Base-by-base conservation (phyloP, 2,329 filamentous ascomycete genomes). In the Cladophialophora exuberans region DNA sequence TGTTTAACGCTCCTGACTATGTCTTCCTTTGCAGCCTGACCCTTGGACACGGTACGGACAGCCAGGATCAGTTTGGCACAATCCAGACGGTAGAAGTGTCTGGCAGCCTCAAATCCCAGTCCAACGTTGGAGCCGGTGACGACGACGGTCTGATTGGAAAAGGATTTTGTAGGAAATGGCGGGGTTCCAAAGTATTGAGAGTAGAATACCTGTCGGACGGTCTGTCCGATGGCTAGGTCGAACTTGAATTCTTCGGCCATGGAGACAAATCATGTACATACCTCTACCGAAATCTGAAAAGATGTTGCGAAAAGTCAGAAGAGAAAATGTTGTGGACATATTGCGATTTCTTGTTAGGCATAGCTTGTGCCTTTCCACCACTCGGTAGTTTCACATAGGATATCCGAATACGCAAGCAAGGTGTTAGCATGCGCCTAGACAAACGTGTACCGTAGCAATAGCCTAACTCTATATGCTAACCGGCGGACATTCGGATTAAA, bases 91-190 rank as follows among this genome's bases (percentile, higher is more conserved):
- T 73, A 70, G 36, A 77, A 69, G 57, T 79, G 75, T 1, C 67
- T 67, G 1, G 73, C 72, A 4, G 76, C 73, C 65, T 80, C 75
- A 39, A 72, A 68, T 11, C 78, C 78, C 0, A 80, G 70, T 2
- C 77, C 77, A 5, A 69, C 65, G 51, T 80, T 80, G 2, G 74
- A 70, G 36, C 78, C 78, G 0, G 78, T 81, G 4, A 81, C 72
- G 25, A 81, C 73, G 51, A 78, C 65, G 4, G 67, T 75, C 36
- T 73, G 67, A 15, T 43, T 36, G 13, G 53, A 35, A 45, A 62
- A 62, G 3, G 56, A 55, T 10, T 55, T 25, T 18, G 38, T 54
- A 10, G 60, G 62, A 30, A 55, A 55, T 2, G 53, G 36, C 13
- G 60, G 58, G 4, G 53, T 62, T 20, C 44, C 33, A 33, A 64